Base-by-base conservation (phyloP, 306 rosid genomes). In the Clitoria ternatea region DNA sequence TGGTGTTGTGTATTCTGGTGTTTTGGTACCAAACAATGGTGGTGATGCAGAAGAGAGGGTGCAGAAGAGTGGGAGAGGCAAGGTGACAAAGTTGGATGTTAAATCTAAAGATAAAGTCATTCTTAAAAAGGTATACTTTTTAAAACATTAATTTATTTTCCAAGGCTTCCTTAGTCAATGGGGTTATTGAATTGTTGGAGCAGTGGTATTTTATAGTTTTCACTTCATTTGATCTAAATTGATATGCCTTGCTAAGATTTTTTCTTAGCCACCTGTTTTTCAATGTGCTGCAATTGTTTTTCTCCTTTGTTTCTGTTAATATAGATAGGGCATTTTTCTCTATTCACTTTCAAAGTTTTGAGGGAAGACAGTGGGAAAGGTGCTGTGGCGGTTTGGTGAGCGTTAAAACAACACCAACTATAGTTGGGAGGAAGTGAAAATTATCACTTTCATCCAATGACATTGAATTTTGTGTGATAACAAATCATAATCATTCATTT, bases 1-100 rank as follows among this genome's bases (percentile, higher is more conserved):
- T 42, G 97, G 97, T 18, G 70, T 90, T 76, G 97, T 88, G 49
- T 90, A 88, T 78, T 72, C 90, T 40, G 95, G 90, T 45, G 82
- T 80, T 6, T 37, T 90, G 63, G 84, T 84, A 37, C 92, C 95
- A 0, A 90, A 79, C 64, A 84, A 82, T 66, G 82, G 60, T 66
- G 82, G 60, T 37, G 50, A 42, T 53, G 75, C 57, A n/a, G 85
- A 85, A 30, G 77, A 80, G 70, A 66, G 22, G 50, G 40, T 57
- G 30, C 85, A 74, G 82, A 79, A 56, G 53, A 78, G 81, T 65
- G 86, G 91, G 15, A 78, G 69, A 49, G 80, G 70, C 9, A 90
- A 63, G 76, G 24, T 63, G 0, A 2, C 62, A 15, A 45, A 42
- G 57, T 61, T 85, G 75, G 84, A 80, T 57, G 69, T 32, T 30